Evolutionary conservation across 2,329 filamentous ascomycete species (phyloP).

Genomic region (Ascochyta koolunga): DNA sequence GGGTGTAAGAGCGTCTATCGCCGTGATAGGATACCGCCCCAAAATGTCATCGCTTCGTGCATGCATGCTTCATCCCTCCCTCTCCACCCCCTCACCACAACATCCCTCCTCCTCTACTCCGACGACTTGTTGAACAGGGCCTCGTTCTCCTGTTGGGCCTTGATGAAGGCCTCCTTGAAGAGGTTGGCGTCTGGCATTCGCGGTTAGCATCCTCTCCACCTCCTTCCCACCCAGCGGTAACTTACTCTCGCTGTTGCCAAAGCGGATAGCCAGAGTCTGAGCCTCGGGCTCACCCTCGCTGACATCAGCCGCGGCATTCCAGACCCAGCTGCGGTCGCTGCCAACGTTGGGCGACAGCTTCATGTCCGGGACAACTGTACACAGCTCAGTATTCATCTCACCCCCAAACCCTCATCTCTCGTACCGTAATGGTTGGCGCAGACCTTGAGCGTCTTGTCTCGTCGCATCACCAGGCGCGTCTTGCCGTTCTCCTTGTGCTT

Average conservation of each 20-base stretch:
- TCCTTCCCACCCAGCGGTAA: background rate
- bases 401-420: conserved; percentile 40
- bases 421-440: conserved; percentile 99
- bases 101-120: conserved; percentile 49
- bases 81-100: conserved; percentile 9
- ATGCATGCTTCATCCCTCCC: conserved; percentile 22
- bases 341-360: conserved; percentile 98
- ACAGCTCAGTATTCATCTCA: conserved; percentile 27
- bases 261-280: conserved; percentile 93
- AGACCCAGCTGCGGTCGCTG: conserved; percentile 98
- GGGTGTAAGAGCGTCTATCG: conserved; percentile 37
- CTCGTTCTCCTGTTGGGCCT: conserved; percentile 96
- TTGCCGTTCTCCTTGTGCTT: conserved; percentile 99
- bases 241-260: conserved; percentile 94
- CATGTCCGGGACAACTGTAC: conserved; percentile 92
- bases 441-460: conserved; percentile 99
- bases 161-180: conserved; percentile 97
- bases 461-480: conserved; percentile 96
- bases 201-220: background rate
- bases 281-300: conserved; percentile 98
- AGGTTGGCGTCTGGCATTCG: conserved; percentile 79
- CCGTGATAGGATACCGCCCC: conserved; percentile 38
- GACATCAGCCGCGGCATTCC: conserved; percentile 97
- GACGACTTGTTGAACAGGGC: conserved; percentile 68
- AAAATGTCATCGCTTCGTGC: conserved; percentile 38